phyloP scores from a whole-genome alignment of 2,329 filamentous ascomycete species.

The Dothideomycetes sp. region DNA sequence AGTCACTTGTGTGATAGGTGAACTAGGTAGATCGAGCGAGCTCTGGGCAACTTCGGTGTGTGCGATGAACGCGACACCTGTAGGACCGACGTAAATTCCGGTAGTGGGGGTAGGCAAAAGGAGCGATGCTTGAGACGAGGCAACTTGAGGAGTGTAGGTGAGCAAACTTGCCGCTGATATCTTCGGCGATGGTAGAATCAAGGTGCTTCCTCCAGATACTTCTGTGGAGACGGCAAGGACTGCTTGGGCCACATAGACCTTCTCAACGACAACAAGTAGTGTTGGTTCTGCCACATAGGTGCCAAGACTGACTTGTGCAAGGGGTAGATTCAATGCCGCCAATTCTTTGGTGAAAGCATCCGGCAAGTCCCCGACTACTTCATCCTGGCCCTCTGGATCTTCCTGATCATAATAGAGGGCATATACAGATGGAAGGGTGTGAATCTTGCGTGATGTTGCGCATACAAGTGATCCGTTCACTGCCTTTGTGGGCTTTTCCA shows the following conservation, averaged over 20 bases:
- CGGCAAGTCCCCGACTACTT: constrained; percentile 16
- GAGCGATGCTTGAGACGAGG: not conserved
- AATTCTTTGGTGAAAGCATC: constrained; percentile 3
- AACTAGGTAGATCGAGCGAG: constrained; percentile 12
- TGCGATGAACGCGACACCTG: constrained; percentile 9
- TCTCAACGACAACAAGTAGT: constrained; percentile 30
- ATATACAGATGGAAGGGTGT: constrained; percentile 23
- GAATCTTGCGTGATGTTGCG: constrained; percentile 21
- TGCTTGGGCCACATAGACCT: constrained; percentile 21
- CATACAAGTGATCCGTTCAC: constrained; percentile 19
- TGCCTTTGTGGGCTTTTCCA: constrained; percentile 14
- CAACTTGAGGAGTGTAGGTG: not conserved
- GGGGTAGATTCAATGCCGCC: constrained; percentile 12
- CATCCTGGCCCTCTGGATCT: constrained; percentile 16
- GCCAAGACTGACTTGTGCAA: constrained; percentile 18
- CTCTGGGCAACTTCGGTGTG: constrained; percentile 16
- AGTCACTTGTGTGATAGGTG: not conserved
- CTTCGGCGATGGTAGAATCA: constrained; percentile 4
- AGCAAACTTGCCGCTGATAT: not conserved
- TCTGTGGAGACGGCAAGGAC: constrained; percentile 10
- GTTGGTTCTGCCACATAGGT: constrained; percentile 28
- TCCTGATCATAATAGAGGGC: constrained; percentile 26
- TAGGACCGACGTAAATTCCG: not conserved
- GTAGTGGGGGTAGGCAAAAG: not conserved
- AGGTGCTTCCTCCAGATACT: constrained; percentile 5